Percentiles rank a stretch among this genome's conserved stretches.
Conservation (phyloP, 371 early-diverging fungal species). For the Haplosporangium sp. region DNA sequence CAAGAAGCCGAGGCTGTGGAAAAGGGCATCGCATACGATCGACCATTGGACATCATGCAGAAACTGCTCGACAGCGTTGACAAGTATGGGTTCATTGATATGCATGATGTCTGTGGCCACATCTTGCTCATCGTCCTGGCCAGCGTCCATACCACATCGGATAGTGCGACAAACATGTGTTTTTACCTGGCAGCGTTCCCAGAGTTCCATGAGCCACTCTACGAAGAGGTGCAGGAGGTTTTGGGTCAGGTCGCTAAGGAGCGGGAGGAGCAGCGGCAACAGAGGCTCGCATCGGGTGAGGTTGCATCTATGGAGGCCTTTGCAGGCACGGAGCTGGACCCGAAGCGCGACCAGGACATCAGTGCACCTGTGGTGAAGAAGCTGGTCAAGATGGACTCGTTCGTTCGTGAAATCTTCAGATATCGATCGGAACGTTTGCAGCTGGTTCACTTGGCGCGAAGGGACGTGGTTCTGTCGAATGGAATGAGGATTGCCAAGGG, state of each 20-base stretch:
- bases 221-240: conserved; percentile 57
- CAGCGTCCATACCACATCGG: conserved; percentile 58
- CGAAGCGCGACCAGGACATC: conserved; percentile 33
- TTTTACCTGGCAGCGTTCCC: conserved; percentile 60
- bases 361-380: conserved; percentile 48
- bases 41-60: conserved; percentile 42
- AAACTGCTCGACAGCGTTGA: conserved; percentile 38
- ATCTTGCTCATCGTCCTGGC: conserved; percentile 55
- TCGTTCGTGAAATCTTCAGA: conserved; percentile 60
- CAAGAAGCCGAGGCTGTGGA: conserved; percentile 27
- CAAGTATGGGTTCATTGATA: conserved; percentile 42
- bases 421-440: conserved; percentile 27
- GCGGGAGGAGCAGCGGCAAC: conserved; percentile 19
- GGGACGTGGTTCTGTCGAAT: conserved; percentile 52
- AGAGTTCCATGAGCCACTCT: conserved; percentile 52
- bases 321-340: conserved; percentile 32
- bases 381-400: conserved; percentile 62
- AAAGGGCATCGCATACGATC: conserved; percentile 15
- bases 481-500: conserved; percentile 60
- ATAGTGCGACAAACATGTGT: conserved; percentile 40
- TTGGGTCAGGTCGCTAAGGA: conserved; percentile 26
- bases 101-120: conserved; percentile 54
- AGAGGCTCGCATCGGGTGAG: conserved; percentile 8
- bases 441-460: conserved; percentile 48
- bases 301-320: conserved; percentile 8